Base-by-base conservation (phyloP, 2,329 filamentous ascomycete species). In the Phaeosphaeriaceae sp. region DNA sequence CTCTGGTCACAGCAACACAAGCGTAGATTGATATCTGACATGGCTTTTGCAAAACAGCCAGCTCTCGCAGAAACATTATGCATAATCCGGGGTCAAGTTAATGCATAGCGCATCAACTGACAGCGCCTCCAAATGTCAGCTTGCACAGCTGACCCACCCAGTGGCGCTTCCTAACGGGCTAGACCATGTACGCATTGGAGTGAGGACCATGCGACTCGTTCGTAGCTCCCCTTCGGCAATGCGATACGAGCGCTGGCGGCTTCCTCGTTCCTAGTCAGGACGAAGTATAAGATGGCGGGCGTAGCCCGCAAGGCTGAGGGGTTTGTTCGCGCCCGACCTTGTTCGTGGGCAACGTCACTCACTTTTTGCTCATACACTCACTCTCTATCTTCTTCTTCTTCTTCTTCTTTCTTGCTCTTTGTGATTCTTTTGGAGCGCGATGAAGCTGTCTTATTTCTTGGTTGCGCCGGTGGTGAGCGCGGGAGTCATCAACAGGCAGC, bases 401-500 rank as follows among this genome's bases (percentile, higher is more conserved):
- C 21, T 44, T 46, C 24, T 23, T 53, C 24, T 21, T 21, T 24
- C 13, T 54, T 22, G 8, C n/a, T n/a, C n/a, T 32, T n/a, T 54
- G 22, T 19, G 15, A 40, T n/a, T 40, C 4, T 40, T n/a, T 47
- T 54, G 42, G n/a, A 1, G 13, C 32, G 28, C 28, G 35, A 64
- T 64, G 61, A 59, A 52, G 44, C 44, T 64, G 24, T 35, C 35
- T 11, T 15, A 46, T 42, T 40, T 61, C 11, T 54, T 58, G 24
- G 26, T 57, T 30, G 52, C 57, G 40, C 57, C 62, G 46, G 57
- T 65, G 49, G 55, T 55, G 47, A 58, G 60, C 52, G 60, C 62
- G 52, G 44, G 57, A 13, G 55, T 55, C 15, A 24, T 60, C 11
- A 43, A 21, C 26, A 47, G 52, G n/a, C 54, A 51, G 26, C 61